Base-by-base conservation (phyloP, 2,329 filamentous ascomycete genomes). In the Calonectria pteridis region DNA sequence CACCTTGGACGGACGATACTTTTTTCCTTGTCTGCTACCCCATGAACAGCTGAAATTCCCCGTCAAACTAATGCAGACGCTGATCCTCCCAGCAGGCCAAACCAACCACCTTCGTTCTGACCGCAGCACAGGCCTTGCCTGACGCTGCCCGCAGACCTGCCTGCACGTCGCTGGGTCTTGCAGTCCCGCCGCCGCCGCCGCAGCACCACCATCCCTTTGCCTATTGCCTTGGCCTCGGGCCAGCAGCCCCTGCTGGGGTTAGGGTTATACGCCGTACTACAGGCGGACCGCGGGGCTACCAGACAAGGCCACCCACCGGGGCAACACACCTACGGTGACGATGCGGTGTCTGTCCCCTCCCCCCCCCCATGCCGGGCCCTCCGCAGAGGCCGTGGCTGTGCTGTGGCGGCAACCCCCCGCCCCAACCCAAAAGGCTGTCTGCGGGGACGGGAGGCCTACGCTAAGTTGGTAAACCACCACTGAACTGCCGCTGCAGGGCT, bases 11-110 rank as follows among this genome's bases (percentile, higher is more conserved):
- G 10, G 55, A 62, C 55, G 33, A 28, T 23, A 14, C 2, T 20
- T 23, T 7, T 9, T 9, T 46, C n/a, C n/a, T n/a, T 35, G 16
- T 13, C 33, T 68, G 43, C 51, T 73, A 66, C 68, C 62, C 77
- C 78, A 80, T 80, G 78, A 73, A 74, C 74, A 80, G 78, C 78
- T 80, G 78, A 79, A 78, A 51, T 73, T 65, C 67, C 71, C 77
- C 73, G 50, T 46, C 68, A 71, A 69, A 65, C 77, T 74, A 80
- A 75, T 78, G 76, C 76, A 67, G 59, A 66, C 67, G 72, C 71
- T 68, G 72, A 77, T 75, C 71, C 74, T 59, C 33, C 67, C 58
- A 43, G 37, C 62, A 66, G 18, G 23, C 71, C 33, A 46, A 23
- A 64, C 35, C 70, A 69, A 73, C 51, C 63, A 59, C 43, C 35